A percentile compares a stretch with the other conserved stretches of the same genome.
Conservation (phyloP, 2,329 filamentous ascomycete genomes). For the Phymatotrichopsis omnivora region DNA sequence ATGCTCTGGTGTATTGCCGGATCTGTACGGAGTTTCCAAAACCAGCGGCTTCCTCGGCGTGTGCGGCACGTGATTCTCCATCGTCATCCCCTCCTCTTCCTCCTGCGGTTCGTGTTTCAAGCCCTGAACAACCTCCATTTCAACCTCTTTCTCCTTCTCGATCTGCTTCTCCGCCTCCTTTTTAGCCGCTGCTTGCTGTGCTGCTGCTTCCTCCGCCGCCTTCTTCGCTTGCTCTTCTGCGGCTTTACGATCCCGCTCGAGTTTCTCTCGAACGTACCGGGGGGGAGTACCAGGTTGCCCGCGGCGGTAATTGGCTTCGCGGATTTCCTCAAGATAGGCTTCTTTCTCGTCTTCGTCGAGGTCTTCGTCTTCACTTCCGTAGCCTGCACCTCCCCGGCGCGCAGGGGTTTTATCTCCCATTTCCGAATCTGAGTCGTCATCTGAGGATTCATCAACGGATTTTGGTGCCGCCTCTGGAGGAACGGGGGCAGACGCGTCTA, state of each 20-base stretch:
- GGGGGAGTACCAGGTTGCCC: slow-evolving; percentile 27
- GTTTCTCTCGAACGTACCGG: slow-evolving; percentile 19
- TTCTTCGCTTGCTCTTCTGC: slow-evolving; percentile 19
- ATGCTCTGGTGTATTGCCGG: slow-evolving; percentile 28
- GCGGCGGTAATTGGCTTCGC: slow-evolving; percentile 23
- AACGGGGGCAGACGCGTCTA: slow-evolving; percentile 1
- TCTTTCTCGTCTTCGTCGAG: slow-evolving; percentile 25
- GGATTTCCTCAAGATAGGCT: slow-evolving; percentile 26
- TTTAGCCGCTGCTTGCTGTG: slow-evolving; percentile 4
- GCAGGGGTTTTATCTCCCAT: not conserved
- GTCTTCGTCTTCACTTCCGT: slow-evolving; percentile 23
- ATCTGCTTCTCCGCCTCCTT: not conserved
- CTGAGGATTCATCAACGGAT: slow-evolving; percentile 1
- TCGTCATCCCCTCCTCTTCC: slow-evolving; percentile 8
- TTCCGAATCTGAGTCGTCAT: slow-evolving; percentile 23
- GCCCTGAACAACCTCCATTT: not conserved
- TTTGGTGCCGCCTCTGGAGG: not conserved
- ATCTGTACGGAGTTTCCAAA: slow-evolving; percentile 23
- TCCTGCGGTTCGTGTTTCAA: slow-evolving; percentile 23
- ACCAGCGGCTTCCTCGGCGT: slow-evolving; percentile 12
- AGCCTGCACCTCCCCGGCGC: slow-evolving; percentile 6
- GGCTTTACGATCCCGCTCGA: slow-evolving; percentile 23
- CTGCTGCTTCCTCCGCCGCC: slow-evolving; percentile 18
- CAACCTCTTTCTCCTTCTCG: not conserved
- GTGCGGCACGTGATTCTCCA: slow-evolving; percentile 10